Conservation (phyloP, 805 yeast species). For the Candida nanaspora region DNA sequence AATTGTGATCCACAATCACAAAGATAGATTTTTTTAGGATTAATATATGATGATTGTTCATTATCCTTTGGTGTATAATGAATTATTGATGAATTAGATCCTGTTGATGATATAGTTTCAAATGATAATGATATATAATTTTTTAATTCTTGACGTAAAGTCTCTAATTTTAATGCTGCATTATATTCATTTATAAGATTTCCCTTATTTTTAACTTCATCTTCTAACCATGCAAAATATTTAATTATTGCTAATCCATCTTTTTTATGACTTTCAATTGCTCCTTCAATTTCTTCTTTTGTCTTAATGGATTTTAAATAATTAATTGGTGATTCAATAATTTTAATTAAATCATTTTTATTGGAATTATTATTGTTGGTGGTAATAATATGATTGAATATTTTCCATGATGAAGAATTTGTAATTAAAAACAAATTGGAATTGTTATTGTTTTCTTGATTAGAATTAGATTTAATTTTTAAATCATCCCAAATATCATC, state of each 20-base stretch:
- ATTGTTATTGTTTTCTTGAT: slow-evolving; percentile 9
- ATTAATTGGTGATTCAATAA: slow-evolving; percentile 51
- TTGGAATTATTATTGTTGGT: slow-evolving; percentile 18
- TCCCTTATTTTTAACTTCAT: slow-evolving; percentile 32
- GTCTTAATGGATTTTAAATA: slow-evolving; percentile 48
- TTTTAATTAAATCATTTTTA: slow-evolving; percentile 9
- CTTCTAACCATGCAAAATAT: slow-evolving; percentile 54
- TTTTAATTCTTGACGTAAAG: slow-evolving; percentile 45
- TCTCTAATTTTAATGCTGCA: slow-evolving; percentile 53
- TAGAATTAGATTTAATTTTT: slow-evolving; percentile 30
- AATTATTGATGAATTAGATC: slow-evolving; percentile 70
- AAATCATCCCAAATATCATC: slow-evolving; percentile 39
- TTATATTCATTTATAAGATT: slow-evolving; percentile 54
- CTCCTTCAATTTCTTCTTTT: slow-evolving; percentile 41
- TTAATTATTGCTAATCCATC: slow-evolving; percentile 51
- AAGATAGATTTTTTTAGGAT: slow-evolving; percentile 46
- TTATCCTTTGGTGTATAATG: slow-evolving; percentile 57
- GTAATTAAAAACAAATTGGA: slow-evolving; percentile 41
- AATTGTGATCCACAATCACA: slow-evolving; percentile 58
- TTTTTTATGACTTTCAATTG: slow-evolving; percentile 44
- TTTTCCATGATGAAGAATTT: slow-evolving; percentile 59
- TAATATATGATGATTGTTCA: slow-evolving; percentile 36
- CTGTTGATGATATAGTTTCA: slow-evolving; percentile 68
- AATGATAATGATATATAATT: slow-evolving; percentile 60
- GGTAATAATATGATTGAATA: slow-evolving; percentile 41